Evolutionary conservation across 495 filamentous ascomycete species (phyloP).

Genomic region (Eremomyces bilateralis): DNA sequence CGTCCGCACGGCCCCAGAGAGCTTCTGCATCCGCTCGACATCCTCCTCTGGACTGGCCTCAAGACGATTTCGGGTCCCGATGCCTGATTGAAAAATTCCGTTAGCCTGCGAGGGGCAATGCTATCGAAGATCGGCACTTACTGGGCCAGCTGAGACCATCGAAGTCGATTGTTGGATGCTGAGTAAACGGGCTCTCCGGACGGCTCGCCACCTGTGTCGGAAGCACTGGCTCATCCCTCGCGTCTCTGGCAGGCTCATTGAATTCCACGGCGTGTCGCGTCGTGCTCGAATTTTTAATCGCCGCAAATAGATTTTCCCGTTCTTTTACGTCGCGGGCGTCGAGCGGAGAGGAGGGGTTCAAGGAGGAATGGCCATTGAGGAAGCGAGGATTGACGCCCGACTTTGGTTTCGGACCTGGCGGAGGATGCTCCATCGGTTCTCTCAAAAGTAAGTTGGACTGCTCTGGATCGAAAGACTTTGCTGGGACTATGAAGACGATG

Average conservation of each 20-base stretch:
- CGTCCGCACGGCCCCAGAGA: conserved; percentile 69
- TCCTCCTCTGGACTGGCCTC: conserved; percentile 61
- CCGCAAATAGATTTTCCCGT: conserved; percentile 9
- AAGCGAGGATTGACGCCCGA: conserved; percentile 9
- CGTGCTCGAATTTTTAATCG: conserved; percentile 10
- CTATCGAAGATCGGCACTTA: conserved; percentile 17
- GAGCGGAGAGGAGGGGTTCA: conserved; percentile 2
- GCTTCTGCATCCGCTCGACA: conserved; percentile 44
- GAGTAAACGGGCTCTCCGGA: conserved; percentile 36
- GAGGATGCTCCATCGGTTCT: conserved; percentile 6
- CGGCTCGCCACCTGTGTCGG: conserved; percentile 28
- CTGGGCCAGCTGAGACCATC: conserved; percentile 54
- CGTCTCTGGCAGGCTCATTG: conserved; percentile 22
- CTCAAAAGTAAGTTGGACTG: no score
- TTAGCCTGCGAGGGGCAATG: no score
- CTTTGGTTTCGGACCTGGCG: conserved; percentile 12
- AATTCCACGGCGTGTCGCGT: conserved; percentile 8
- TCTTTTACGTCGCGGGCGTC: conserved; percentile 12
- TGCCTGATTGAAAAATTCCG: conserved; percentile 28
- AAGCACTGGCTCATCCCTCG: conserved; percentile 40
- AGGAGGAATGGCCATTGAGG: conserved; percentile 9
- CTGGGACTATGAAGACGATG: no score
- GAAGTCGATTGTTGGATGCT: conserved; percentile 49
- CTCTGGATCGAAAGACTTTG: no score
- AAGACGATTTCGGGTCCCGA: conserved; percentile 56